Evolutionary conservation across 1,284 basidiomycete species (phyloP), one percentile per base, ranked within the genome.

Genomic region (Abortiporus biennis): DNA sequence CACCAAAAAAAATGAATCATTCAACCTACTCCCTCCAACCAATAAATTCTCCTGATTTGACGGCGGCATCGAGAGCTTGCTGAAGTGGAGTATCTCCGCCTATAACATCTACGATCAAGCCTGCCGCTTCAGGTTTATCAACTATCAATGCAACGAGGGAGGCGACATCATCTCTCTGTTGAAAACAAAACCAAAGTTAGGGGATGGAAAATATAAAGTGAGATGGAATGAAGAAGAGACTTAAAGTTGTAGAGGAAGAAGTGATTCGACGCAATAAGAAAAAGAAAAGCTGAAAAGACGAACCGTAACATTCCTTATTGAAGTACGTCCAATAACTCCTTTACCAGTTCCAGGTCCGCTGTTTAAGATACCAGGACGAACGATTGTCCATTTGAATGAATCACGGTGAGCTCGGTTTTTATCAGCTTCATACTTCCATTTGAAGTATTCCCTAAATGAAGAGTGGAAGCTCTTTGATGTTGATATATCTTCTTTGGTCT

Each of bases 391-490:
- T 34, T 78, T 70, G 63, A 89, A 83, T 0, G 68, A 56, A 15
- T 69, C 71, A 21, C 82, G 72, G 34, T 63, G 55, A 17, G 69
- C 69, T 5, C 89, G 72, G 49, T 81, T 74, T 55, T 78, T 74
- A 61, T 89, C 85, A 3, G 85, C 83, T 46, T 79, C 72, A 56
- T 80, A 76, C 55, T 87, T 87, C 58, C 74, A 77, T 42, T 80
- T 64, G 61, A 79, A 69, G 54, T 83, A 84, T 40, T 55, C 48
- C 19, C 57, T 57, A 31, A 76, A 71, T 9, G 60, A 64, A 5
- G 53, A 56, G 47, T 74, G 72, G 12, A 70, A 56, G 15, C 64
- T 58, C 21, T 74, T 67, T 12, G 75, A 75, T 1, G 57, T 42
- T 6, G 59, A 58, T 15, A 71, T 66, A 48, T 81, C 78, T 4